Evolutionary conservation across 768 basidiomycete genomes (phyloP), one percentile per base, ranked within the genome.

Genomic region (Leccinum truebloodii): DNA sequence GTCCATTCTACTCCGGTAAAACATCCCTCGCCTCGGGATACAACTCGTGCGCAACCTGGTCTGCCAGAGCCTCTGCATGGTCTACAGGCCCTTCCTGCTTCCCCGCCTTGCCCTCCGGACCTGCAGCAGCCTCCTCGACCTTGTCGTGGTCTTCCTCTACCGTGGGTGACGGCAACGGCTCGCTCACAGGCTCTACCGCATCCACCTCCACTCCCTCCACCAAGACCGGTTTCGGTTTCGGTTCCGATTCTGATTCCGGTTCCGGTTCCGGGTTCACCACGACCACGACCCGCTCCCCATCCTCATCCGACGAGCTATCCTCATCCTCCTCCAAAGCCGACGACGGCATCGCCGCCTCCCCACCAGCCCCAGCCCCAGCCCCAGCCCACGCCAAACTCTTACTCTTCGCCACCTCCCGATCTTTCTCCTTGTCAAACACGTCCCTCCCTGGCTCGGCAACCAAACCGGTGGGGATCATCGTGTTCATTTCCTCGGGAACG

Each of bases 361-460:
- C 39, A 41, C 39, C 39, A 41, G 39, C 18, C 39, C 37, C 37
- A 39, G 39, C 16, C 37, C 37, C 37, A 39, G 37, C 37, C 37
- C 16, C 64, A 16, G 55, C 60, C 20, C 24, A 32, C 22, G 59
- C 62, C 14, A 63, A 51, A 0, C 86, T 88, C 74, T 82, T 83
- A 0, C 86, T 88, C 74, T 81, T 83, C 46, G 77, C 68, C 52
- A 77, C 69, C 6, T 84, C 80, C 52, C 78, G 78, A 18, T 72
- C 75, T 1, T 9, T 39, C 39, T 75, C 77, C 32, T 78, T 81
- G 0, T 80, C 88, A 67, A 94, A 94, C 59, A 92, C 79, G 69
- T 94, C 86, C 16, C 75, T 80, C 0, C 92, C 92, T 1, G 92
- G 92, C 65, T 90, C 90, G 0, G 88, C 79, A 54, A 83, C 76